phyloP scores from a whole-genome alignment of 1,139 yeast genomes.

The Yamadazyma friedrichii region DNA sequence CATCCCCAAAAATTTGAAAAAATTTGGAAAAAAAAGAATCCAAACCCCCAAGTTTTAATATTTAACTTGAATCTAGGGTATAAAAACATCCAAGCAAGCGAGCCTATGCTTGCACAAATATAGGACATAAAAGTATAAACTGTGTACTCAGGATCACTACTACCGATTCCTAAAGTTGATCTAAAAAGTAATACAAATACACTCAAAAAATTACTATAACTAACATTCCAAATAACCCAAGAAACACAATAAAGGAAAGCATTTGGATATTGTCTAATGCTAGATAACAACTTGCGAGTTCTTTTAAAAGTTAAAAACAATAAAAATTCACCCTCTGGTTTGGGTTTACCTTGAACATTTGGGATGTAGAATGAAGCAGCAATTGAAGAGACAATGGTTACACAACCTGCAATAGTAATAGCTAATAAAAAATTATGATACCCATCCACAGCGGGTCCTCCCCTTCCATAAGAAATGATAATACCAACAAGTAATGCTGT shows the following conservation, averaged over 20 bases:
- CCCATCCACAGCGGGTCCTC: constrained; percentile 27
- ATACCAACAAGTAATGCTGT: constrained; percentile 40
- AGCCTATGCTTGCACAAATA: constrained; percentile 34
- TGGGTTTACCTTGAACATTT: constrained; percentile 26
- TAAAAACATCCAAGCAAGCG: constrained; percentile 38
- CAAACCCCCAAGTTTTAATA: constrained; percentile 37
- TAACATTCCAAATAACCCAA: constrained; percentile 48
- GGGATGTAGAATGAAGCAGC: constrained; percentile 33
- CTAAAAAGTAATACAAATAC: constrained; percentile 41
- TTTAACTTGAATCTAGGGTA: constrained; percentile 26
- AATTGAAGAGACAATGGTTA: constrained; percentile 29
- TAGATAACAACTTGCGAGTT: constrained; percentile 22
- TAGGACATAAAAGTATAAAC: constrained; percentile 40
- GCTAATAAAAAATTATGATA: constrained; percentile 39
- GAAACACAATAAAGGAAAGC: constrained; percentile 40
- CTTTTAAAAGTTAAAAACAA: constrained; percentile 27
- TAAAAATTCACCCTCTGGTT: constrained; percentile 25
- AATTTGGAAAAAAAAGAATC: constrained; percentile 28
- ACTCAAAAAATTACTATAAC: constrained; percentile 35
- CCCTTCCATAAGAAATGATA: constrained; percentile 33
- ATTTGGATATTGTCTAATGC: constrained; percentile 31
- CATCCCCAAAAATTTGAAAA: constrained; percentile 45
- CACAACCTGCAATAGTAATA: constrained; percentile 40
- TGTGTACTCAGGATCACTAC: constrained; percentile 40
- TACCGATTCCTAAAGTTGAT: constrained; percentile 40